Base-by-base conservation (phyloP, 768 basidiomycete species). In the Astraeus odoratus region DNA sequence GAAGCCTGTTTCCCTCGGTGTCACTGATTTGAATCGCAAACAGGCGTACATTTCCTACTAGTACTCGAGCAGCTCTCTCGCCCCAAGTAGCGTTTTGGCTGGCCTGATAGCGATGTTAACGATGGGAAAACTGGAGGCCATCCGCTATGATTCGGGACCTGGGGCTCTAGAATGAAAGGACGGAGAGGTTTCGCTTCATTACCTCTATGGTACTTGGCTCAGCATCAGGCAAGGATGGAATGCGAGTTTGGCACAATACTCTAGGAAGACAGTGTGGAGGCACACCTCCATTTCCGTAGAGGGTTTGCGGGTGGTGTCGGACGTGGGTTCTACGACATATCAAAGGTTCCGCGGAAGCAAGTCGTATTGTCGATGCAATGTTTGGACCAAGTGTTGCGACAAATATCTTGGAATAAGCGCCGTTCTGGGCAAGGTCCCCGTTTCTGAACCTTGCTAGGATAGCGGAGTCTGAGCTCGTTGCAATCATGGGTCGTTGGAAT, bases 261-360 rank as follows among this genome's bases (percentile, higher is more conserved):
- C n/a, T n/a, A 5, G n/a, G 9, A 19, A 18, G 16, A 8, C 35
- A 4, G n/a, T 18, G 35, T 8, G 2, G 35, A 36, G 8, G 19
- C 12, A 18, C 18, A 12, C 12, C 4, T 18, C 5, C 18, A 36
- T 36, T 4, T 15, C n/a, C n/a, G 5, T 36, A 18, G 35, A 18
- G 19, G 19, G 4, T 16, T 31, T 31, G 30, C 30, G 30, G 30
- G 19, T 4, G 33, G n/a, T 7, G 3, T 36, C 20, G 35, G 6
- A 7, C n/a, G n/a, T n/a, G n/a, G n/a, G 6, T 16, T 15, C 12
- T 8, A 20, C 6, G 5, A 15, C 30, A n/a, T 12, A 43, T 18
- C 7, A 16, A 3, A 39, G 22, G 20, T 48, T 34, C 47, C 43
- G 15, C 37, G 47, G 47, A 48, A 48, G 47, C 47, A 48, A 43